These are phyloP conservation scores for Periconia sp. DNA, from an alignment of 2,329 filamentous ascomycete genomes.

Conservation along the genomic window DNA sequence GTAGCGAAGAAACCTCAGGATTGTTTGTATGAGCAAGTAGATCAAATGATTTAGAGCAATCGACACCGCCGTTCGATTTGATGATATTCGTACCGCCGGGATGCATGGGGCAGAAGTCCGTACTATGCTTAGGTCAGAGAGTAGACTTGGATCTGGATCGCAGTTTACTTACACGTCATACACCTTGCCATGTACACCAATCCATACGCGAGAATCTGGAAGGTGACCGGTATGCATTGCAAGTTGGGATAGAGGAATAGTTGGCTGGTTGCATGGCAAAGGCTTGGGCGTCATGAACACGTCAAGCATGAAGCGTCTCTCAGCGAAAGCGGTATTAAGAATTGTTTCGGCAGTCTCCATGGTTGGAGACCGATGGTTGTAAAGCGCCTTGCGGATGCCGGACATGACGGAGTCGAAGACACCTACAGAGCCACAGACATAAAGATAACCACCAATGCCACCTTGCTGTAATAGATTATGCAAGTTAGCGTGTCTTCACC, in stretches of 20 bases:
- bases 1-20: constrained; percentile 65
- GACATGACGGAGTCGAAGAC: constrained; percentile 63
- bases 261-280: constrained; percentile 30
- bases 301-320: constrained; percentile 31
- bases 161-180: no score
- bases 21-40: constrained; percentile 88
- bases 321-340: constrained; percentile 30
- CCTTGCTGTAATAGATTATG: no score
- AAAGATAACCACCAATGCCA: constrained; percentile 46
- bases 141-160: no score
- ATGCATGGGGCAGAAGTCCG: constrained; percentile 79
- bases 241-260: constrained; percentile 29
- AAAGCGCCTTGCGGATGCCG: constrained; percentile 62
- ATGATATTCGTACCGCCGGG: constrained; percentile 87
- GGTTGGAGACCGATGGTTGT: constrained; percentile 28
- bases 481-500: constrained; percentile 1
- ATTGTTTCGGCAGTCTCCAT: constrained; percentile 30
- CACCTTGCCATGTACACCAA: constrained; percentile 85
- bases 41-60: constrained; percentile 92
- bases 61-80: constrained; percentile 80
- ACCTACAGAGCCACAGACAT: constrained; percentile 57
- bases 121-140: no score
- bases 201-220: constrained; percentile 66
- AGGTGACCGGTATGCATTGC: constrained; percentile 28
- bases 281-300: constrained; percentile 35